Percentiles rank a stretch among this genome's conserved stretches.
Evolutionary conservation across 1,139 yeast genomes (phyloP).

Genomic region (Zygosaccharomyces sapae): DNA sequence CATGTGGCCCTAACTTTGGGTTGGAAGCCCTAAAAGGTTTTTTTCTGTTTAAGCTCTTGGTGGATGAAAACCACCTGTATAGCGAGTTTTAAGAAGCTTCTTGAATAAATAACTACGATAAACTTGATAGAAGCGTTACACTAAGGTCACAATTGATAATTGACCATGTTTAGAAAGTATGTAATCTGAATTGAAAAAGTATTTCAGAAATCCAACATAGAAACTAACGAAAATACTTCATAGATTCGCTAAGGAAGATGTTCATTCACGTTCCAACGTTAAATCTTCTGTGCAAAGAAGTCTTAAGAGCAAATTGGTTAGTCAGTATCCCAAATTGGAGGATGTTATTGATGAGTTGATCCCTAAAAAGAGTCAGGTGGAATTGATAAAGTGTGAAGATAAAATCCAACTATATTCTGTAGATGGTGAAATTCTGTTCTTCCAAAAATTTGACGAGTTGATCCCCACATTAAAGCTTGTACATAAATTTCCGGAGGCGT

Average conservation of each 20-base stretch:
- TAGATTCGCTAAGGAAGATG: conserved; percentile 79
- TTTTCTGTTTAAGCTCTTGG: not conserved
- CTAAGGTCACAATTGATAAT: not conserved
- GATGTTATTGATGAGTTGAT: conserved; percentile 72
- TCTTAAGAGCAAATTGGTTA: conserved; percentile 65
- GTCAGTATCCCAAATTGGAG: conserved; percentile 69
- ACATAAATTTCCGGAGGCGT: conserved; percentile 75
- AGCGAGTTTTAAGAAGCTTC: no score
- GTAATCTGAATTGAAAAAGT: not conserved
- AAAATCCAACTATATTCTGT: conserved; percentile 74
- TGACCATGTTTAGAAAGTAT: conserved; percentile 5
- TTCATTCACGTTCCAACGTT: conserved; percentile 85
- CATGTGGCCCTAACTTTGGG: not conserved
- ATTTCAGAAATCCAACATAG: not conserved
- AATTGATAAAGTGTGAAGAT: conserved; percentile 83
- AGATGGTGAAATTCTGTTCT: conserved; percentile 69
- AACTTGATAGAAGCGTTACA: not conserved
- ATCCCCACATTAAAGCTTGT: conserved; percentile 74
- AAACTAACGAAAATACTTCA: not conserved
- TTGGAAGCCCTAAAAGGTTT: not conserved
- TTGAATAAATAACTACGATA: not conserved
- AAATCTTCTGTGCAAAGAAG: conserved; percentile 91
- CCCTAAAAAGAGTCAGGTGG: conserved; percentile 88
- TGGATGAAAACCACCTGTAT: no score
- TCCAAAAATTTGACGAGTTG: conserved; percentile 80